Percentiles rank a stretch among this genome's conserved stretches.
phyloP scores from a whole-genome alignment of 495 filamentous ascomycete species.

The Hypoxylon trugodes region DNA sequence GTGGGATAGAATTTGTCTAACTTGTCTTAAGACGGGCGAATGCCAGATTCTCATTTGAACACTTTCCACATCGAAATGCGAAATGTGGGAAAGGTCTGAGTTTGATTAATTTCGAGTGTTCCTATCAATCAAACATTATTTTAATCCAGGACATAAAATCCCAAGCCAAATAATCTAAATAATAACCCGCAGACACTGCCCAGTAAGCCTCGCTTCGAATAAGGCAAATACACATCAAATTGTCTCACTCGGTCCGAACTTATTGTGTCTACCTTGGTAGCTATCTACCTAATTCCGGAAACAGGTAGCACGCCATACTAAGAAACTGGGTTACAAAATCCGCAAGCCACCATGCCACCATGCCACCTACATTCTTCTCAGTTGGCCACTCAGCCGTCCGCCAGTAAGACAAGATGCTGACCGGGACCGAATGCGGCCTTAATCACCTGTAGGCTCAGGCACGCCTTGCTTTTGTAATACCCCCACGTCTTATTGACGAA shows the following conservation, averaged over 20 bases:
- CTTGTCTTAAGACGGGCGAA: constrained; percentile 14
- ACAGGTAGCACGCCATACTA: constrained; percentile 9
- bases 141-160: too few species aligned
- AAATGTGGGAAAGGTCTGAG: background rate
- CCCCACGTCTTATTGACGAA: constrained; percentile 14
- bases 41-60: constrained; percentile 9
- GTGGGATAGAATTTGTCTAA: too few species aligned
- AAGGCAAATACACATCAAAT: background rate
- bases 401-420: constrained; percentile 14
- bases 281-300: too few species aligned
- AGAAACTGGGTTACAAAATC: constrained; percentile 3
- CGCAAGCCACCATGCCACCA: too few species aligned
- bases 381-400: constrained; percentile 25
- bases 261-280: background rate
- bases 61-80: constrained; percentile 25
- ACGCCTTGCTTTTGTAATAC: constrained; percentile 12
- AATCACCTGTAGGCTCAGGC: constrained; percentile 7
- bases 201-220: constrained; percentile 15
- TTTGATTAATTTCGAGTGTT: constrained; percentile 12
- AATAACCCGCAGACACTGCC: background rate
- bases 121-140: constrained; percentile 1
- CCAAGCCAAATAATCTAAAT: too few species aligned
- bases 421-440: constrained; percentile 21
- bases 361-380: constrained; percentile 27
- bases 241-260: constrained; percentile 7